These are phyloP conservation scores for Chrysosporium keratinophilum DNA, from an alignment of 2,329 filamentous ascomycete genomes.

Conservation along the genomic window DNA sequence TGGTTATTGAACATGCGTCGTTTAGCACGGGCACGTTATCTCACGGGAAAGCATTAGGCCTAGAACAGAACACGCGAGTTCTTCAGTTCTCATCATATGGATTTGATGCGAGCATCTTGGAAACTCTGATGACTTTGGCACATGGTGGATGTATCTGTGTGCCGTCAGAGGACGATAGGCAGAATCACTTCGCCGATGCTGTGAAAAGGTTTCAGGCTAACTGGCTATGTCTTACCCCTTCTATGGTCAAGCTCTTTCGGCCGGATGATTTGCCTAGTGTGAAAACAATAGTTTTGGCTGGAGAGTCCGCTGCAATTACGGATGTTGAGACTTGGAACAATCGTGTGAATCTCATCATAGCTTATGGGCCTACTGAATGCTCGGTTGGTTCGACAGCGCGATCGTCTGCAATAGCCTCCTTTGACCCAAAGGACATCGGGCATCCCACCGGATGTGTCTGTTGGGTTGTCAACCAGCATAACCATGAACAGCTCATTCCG, in stretches of 20 bases:
- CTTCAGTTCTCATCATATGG: slow-evolving; percentile 37
- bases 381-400: slow-evolving; percentile 12
- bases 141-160: slow-evolving; percentile 21
- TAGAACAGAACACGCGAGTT: slow-evolving; percentile 32
- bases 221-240: too few relatives aligned
- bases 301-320: too few relatives aligned
- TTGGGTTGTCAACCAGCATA: slow-evolving; percentile 20
- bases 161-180: too few relatives aligned
- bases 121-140: slow-evolving; percentile 25
- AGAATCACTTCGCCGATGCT: too few relatives aligned
- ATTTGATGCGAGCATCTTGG: slow-evolving; percentile 36
- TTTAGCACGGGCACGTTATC: slow-evolving; percentile 42
- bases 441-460: slow-evolving; percentile 3
- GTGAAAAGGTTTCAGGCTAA: too few relatives aligned
- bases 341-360: slow-evolving; percentile 12
- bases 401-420: not conserved
- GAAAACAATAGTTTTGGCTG: too few relatives aligned
- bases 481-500: slow-evolving; percentile 14
- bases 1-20: slow-evolving; percentile 48
- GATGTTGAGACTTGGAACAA: slow-evolving; percentile 20
- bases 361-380: slow-evolving; percentile 20
- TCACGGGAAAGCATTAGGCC: slow-evolving; percentile 37
- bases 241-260: too few relatives aligned
- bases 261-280: too few relatives aligned
- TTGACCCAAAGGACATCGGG: slow-evolving; percentile 5